phyloP scores from a whole-genome alignment of 106 monocot species.

The Platanthera zijinensis region DNA sequence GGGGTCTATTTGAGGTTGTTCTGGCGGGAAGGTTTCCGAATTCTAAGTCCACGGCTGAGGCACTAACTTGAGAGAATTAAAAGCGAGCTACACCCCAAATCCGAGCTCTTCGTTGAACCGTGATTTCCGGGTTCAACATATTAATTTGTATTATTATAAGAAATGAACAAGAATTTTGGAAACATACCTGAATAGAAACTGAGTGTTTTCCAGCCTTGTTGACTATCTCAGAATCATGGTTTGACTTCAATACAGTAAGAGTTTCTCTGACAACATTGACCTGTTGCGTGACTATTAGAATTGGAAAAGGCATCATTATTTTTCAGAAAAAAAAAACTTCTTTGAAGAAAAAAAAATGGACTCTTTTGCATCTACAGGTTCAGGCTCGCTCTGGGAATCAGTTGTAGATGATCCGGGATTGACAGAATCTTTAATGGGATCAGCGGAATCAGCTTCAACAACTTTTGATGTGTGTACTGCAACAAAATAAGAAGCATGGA shows the following conservation, averaged over 20 bases:
- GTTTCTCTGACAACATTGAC: constrained; percentile 1
- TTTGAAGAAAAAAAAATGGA: not conserved
- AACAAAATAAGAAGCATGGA: not conserved
- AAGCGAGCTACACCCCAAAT: too few species aligned
- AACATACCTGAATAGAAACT: constrained; percentile 5
- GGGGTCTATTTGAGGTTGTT: too few species aligned
- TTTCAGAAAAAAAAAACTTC: not conserved
- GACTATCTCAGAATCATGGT: not conserved
- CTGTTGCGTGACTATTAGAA: not conserved
- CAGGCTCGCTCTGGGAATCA: not conserved
- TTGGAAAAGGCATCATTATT: not conserved
- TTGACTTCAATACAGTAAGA: not conserved
- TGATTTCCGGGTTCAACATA: too few species aligned
- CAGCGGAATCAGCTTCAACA: not conserved
- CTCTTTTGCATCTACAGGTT: not conserved
- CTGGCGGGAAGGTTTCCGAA: too few species aligned
- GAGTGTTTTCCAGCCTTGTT: not conserved
- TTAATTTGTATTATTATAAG: not conserved
- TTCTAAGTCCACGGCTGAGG: too few species aligned
- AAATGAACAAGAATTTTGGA: not conserved
- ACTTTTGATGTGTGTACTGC: not conserved
- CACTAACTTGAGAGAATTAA: too few species aligned
- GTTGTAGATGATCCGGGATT: not conserved
- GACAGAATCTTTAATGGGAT: not conserved
- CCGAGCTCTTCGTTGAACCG: too few species aligned